Conservation (phyloP, 345 rosid genomes). For the Brassica nigra region DNA sequence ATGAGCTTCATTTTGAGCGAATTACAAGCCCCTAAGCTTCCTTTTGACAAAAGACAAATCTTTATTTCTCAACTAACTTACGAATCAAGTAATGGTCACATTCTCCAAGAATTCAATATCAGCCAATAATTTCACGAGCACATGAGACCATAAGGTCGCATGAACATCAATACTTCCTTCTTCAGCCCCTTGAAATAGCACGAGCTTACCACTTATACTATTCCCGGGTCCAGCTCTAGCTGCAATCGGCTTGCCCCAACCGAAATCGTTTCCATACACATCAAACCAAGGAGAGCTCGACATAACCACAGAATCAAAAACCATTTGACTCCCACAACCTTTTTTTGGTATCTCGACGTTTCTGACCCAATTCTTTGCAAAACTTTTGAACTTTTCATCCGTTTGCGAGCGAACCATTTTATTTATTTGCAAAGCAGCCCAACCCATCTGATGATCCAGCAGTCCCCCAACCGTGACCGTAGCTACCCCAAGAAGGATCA, state of each 20-base stretch:
- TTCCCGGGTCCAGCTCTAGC: not conserved
- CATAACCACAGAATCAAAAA: not conserved
- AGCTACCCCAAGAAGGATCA: not conserved
- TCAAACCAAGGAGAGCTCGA: not conserved
- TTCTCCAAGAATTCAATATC: not conserved
- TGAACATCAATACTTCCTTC: not conserved
- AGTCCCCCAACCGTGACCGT: not conserved
- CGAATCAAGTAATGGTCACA: not conserved
- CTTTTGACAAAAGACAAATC: not conserved
- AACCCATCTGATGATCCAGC: not conserved
- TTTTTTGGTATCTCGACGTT: not conserved
- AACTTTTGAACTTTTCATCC: not conserved
- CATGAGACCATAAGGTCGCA: not conserved
- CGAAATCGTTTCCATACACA: not conserved
- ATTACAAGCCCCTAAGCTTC: not conserved
- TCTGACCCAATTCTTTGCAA: not conserved
- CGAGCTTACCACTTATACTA: not conserved
- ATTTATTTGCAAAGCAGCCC: not conserved
- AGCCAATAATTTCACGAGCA: not conserved
- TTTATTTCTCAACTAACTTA: not conserved
- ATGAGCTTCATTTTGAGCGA: constrained; percentile 38
- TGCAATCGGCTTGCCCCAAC: not conserved
- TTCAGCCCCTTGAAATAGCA: not conserved
- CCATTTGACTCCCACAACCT: not conserved
- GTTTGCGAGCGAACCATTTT: not conserved